phyloP scores from a whole-genome alignment of 2,329 filamentous ascomycete genomes.

The Tolypocladium cylindrosporum region DNA sequence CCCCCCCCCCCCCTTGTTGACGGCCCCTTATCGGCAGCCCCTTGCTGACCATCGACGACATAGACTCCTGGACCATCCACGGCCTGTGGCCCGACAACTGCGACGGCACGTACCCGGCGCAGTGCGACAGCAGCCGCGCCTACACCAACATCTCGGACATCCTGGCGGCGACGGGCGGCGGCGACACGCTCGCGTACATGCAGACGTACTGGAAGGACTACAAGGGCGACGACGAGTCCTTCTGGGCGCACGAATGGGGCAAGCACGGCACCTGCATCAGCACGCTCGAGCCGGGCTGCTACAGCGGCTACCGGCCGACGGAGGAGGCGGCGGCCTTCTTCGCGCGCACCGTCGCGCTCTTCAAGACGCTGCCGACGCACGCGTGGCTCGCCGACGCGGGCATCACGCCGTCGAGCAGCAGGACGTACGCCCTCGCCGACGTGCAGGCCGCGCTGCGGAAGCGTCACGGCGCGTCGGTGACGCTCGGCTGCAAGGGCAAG shows the following conservation, averaged over 20 bases:
- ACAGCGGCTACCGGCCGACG: slow-evolving; percentile 45
- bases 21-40: too few relatives aligned
- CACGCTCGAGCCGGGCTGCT: slow-evolving; percentile 59
- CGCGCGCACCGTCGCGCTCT: slow-evolving; percentile 52
- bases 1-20: not conserved
- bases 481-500: slow-evolving; percentile 43
- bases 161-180: slow-evolving; percentile 39
- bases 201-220: slow-evolving; percentile 62
- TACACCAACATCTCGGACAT: slow-evolving; percentile 59
- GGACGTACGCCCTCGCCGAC: slow-evolving; percentile 46
- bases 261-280: slow-evolving; percentile 65
- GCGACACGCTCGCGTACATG: slow-evolving; percentile 56
- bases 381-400: slow-evolving; percentile 49
- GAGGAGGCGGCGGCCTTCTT: slow-evolving; percentile 64
- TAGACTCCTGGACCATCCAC: slow-evolving; percentile 65
- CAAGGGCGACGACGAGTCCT: slow-evolving; percentile 48
- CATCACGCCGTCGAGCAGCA: slow-evolving; percentile 40
- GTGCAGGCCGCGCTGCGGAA: slow-evolving; percentile 49
- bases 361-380: slow-evolving; percentile 60
- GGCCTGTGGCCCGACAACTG: slow-evolving; percentile 59
- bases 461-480: slow-evolving; percentile 42
- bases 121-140: slow-evolving; percentile 50
- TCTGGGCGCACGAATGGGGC: slow-evolving; percentile 68
- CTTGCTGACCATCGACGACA: slow-evolving; percentile 4
- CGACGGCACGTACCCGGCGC: slow-evolving; percentile 57